Evolutionary conservation across 306 rosid species (phyloP).

Genomic region (Lithocarpus polystachyus): DNA sequence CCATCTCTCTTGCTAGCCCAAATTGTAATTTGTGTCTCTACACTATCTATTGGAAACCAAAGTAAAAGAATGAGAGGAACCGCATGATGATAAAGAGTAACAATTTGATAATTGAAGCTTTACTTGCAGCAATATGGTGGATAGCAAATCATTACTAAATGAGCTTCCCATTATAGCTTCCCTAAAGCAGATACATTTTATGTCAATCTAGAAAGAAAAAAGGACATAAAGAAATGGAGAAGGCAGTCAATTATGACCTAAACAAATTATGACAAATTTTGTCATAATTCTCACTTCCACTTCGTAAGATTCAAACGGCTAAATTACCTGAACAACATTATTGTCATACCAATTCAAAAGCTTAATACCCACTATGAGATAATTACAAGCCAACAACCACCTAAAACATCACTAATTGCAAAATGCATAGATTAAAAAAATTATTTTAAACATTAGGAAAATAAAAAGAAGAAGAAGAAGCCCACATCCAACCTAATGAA

Average conservation of each 20-base stretch:
- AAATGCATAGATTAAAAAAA: background rate
- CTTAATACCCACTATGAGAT: background rate
- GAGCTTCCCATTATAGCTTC: too few species aligned
- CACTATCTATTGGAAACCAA: too few species aligned
- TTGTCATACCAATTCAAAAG: background rate
- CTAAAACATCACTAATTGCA: background rate
- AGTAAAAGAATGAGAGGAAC: too few species aligned
- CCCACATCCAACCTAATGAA: background rate
- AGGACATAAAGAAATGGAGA: background rate
- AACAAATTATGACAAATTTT: background rate
- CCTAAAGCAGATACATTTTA: too few species aligned
- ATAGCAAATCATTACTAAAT: too few species aligned
- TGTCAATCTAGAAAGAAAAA: too few species aligned
- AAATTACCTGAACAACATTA: background rate
- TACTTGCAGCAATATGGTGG: too few species aligned
- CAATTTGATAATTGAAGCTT: too few species aligned
- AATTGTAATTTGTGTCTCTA: too few species aligned
- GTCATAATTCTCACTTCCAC: constrained; percentile 10
- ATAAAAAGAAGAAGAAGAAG: background rate
- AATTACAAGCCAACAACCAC: background rate
- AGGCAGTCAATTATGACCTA: background rate
- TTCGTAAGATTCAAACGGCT: background rate
- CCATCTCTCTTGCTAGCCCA: too few species aligned
- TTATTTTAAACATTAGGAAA: background rate
- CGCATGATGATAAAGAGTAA: too few species aligned